These are phyloP conservation scores for Penicillium sp. DNA, from an alignment of 2,329 filamentous ascomycete species.

Conservation along the genomic window DNA sequence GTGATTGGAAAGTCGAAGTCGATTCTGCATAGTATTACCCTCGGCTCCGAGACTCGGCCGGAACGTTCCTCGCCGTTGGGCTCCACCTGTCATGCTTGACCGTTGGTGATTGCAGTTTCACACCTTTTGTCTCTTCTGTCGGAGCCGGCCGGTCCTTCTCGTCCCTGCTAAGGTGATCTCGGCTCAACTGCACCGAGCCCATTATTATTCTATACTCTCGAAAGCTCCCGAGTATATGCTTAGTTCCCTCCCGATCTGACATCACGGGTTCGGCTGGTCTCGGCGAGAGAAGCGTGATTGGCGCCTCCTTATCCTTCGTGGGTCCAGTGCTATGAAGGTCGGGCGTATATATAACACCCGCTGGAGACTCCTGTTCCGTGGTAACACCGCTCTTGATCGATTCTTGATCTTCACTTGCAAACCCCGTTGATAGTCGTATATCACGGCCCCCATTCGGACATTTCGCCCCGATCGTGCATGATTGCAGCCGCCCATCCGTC, in stretches of 20 bases:
- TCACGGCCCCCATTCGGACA: no score
- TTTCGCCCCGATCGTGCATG: no score
- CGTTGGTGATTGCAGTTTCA: no score
- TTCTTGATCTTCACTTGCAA: no score
- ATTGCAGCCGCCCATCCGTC: slow-evolving; percentile 2
- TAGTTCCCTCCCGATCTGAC: neutral
- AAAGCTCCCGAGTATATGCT: slow-evolving; percentile 7
- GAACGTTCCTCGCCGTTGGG: neutral
- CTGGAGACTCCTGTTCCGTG: no score
- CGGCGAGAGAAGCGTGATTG: no score
- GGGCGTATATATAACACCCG: no score
- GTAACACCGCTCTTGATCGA: no score
- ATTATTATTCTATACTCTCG: no score
- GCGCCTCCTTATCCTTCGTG: no score
- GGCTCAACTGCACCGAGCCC: slow-evolving; percentile 17
- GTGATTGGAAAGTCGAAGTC: neutral
- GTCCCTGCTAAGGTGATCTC: slow-evolving; percentile 19
- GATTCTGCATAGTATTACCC: neutral
- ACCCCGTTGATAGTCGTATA: no score
- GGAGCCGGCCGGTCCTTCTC: slow-evolving; percentile 22
- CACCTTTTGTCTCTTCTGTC: slow-evolving; percentile 2
- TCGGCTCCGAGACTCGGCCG: slow-evolving; percentile 27
- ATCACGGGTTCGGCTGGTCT: neutral
- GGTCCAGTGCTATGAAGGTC: no score
- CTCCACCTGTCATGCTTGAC: neutral